Base-by-base conservation (phyloP, 306 rosid genomes). In the Trifolium fragiferum region DNA sequence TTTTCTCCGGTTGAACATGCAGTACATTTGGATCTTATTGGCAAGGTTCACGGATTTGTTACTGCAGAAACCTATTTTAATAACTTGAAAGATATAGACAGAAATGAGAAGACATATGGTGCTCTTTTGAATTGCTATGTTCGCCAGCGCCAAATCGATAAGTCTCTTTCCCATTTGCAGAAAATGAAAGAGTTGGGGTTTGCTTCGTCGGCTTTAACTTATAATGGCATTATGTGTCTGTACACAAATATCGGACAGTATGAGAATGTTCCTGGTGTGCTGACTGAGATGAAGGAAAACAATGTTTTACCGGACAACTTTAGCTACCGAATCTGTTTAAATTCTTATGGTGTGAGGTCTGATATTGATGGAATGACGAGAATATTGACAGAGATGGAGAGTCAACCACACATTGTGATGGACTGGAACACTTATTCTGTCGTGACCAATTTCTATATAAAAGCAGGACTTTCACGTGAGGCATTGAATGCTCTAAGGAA, bases 381-480 rank as follows among this genome's bases (percentile, higher is more conserved):
- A 54, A 73, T 81, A 65, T 82, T 94, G 76, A 77, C 71, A 49
- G 96, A 91, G 78, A 90, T 94, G 97, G 93, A 91, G 79, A 27
- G 74, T 66, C 91, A 83, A 83, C 57, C 86, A 30, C 74, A 86
- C 68, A 78, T 91, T 68, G 83, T 75, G 70, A 83, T 87, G 96
- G 98, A 89, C 21, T 93, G 96, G 97, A 91, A 93, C 79, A 91
- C 91, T 6, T 91, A 91, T 40, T 78, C 97, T 6, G 91, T 88
- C 0, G 88, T 76, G 43, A 96, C 96, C 7, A 89, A 88, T 84
- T 80, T 82, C 40, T 91, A 83, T 37, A 74, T 84, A 62, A 89
- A 89, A 82, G 86, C 83, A 11, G 88, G 77, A 33, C 80, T 78
- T 38, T 46, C 74, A 0, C 27, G 79, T 30, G 78, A 91, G 80